These are phyloP conservation scores for Lactifluus echinatus DNA, from an alignment of 768 basidiomycete species.

Conservation along the genomic window DNA sequence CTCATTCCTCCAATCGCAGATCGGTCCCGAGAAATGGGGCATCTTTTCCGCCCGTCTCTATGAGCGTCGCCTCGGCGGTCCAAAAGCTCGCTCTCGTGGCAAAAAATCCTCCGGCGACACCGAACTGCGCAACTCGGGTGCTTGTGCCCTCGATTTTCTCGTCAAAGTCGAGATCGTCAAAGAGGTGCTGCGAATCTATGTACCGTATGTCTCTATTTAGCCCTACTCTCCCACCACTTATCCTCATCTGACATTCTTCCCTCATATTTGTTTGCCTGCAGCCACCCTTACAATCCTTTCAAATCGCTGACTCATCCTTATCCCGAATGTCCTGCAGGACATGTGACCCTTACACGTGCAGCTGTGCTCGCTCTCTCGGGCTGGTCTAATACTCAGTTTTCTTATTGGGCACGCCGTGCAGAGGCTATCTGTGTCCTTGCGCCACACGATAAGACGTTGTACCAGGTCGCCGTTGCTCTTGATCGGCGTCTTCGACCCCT, in stretches of 20 bases:
- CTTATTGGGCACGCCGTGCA: slow-evolving; percentile 44
- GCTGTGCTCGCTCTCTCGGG: slow-evolving; percentile 41
- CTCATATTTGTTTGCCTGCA: slow-evolving; percentile 21
- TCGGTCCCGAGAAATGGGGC: slow-evolving; percentile 36
- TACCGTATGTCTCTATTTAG: slow-evolving; percentile 33
- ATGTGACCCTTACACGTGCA: slow-evolving; percentile 39
- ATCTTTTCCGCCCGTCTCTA: slow-evolving; percentile 41
- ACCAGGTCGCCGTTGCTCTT: slow-evolving; percentile 33
- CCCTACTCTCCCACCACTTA: neutral
- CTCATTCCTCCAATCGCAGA: slow-evolving; percentile 37
- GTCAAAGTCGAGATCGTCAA: slow-evolving; percentile 47
- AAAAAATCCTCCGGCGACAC: slow-evolving; percentile 23
- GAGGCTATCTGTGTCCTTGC: slow-evolving; percentile 43
- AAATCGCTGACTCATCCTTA: slow-evolving; percentile 39
- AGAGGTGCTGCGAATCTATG: slow-evolving; percentile 38
- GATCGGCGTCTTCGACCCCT: slow-evolving; percentile 33
- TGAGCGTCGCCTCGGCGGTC: slow-evolving; percentile 35
- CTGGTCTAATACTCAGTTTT: slow-evolving; percentile 48
- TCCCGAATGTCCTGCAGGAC: slow-evolving; percentile 32
- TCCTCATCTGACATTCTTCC: neutral
- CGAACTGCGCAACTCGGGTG: slow-evolving; percentile 27
- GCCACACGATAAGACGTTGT: slow-evolving; percentile 33
- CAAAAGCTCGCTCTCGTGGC: slow-evolving; percentile 31
- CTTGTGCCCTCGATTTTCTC: slow-evolving; percentile 42
- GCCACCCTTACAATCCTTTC: slow-evolving; percentile 46